Evolutionary conservation across 352 stramenopile species (phyloP).

Genomic region (Phytophthora rubi): DNA sequence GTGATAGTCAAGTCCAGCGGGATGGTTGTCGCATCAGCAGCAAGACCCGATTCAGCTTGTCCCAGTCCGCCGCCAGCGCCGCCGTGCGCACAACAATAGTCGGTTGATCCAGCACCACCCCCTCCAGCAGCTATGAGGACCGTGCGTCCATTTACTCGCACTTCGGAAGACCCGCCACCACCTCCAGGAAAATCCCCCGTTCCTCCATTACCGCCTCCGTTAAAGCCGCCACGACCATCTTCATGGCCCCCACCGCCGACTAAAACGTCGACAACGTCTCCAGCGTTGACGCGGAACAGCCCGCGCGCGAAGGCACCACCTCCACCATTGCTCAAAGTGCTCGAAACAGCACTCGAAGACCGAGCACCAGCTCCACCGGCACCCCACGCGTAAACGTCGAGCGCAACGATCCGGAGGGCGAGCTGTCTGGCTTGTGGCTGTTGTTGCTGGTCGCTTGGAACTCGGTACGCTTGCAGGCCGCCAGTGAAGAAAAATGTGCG

Average conservation of each 20-base stretch:
- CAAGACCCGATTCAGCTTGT: slow-evolving; percentile 51
- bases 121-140: slow-evolving; percentile 77
- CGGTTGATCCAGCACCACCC: slow-evolving; percentile 68
- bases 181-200: slow-evolving; percentile 60
- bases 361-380: slow-evolving; percentile 68
- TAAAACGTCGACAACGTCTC: slow-evolving; percentile 57
- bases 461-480: slow-evolving; percentile 31
- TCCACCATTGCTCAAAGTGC: slow-evolving; percentile 53
- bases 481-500: slow-evolving; percentile 55
- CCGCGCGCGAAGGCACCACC: slow-evolving; percentile 77
- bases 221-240: slow-evolving; percentile 58
- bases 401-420: slow-evolving; percentile 50
- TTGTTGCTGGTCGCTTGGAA: slow-evolving; percentile 32
- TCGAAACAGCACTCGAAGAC: slow-evolving; percentile 14
- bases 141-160: slow-evolving; percentile 48
- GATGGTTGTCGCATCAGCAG: slow-evolving; percentile 42
- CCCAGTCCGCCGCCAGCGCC: slow-evolving; percentile 58
- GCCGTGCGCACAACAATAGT: slow-evolving; percentile 83
- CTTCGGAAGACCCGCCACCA: slow-evolving; percentile 66
- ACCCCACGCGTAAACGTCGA: slow-evolving; percentile 82
- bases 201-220: slow-evolving; percentile 72
- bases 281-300: slow-evolving; percentile 48
- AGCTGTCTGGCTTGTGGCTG: slow-evolving; percentile 11
- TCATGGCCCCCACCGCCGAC: slow-evolving; percentile 63
- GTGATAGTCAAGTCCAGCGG: slow-evolving; percentile 48